Evolutionary conservation across 176 grass and related monocot species (phyloP).

Genomic region (Carex pumila): DNA sequence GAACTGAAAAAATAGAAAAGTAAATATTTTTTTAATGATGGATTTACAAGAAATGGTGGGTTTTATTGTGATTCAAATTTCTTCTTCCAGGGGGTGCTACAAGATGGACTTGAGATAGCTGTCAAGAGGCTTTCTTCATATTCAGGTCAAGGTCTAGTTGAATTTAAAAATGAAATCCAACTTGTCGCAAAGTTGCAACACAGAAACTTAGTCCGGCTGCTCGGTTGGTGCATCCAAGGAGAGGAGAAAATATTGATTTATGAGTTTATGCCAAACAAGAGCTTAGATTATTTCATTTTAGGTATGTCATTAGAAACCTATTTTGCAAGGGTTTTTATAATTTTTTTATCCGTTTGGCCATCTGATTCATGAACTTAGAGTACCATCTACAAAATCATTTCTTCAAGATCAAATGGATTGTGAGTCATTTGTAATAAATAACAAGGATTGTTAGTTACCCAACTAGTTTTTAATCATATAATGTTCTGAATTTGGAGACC

Average conservation of each 20-base stretch:
- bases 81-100: not conserved
- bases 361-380: not conserved
- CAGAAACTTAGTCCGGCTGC: slow-evolving; percentile 21
- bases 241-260: slow-evolving; percentile 22
- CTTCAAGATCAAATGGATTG: no score
- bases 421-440: not conserved
- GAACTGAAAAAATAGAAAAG: not conserved
- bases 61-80: not conserved
- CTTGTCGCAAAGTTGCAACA: slow-evolving; percentile 23
- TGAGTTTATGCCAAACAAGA: slow-evolving; percentile 27
- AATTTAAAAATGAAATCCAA: slow-evolving; percentile 24
- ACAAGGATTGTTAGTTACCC: not conserved
- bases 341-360: not conserved
- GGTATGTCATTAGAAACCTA: not conserved
- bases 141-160: slow-evolving; percentile 16
- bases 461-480: not conserved
- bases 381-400: not conserved
- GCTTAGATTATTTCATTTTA: slow-evolving; percentile 24
- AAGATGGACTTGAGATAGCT: slow-evolving; percentile 13
- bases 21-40: not conserved
- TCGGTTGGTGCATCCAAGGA: slow-evolving; percentile 19
- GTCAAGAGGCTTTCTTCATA: slow-evolving; percentile 19
- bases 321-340: not conserved
- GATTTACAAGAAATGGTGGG: not conserved
- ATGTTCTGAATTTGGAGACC: not conserved